Base-by-base conservation (phyloP, 176 grass and related monocot species). In the Oryza meyeriana region DNA sequence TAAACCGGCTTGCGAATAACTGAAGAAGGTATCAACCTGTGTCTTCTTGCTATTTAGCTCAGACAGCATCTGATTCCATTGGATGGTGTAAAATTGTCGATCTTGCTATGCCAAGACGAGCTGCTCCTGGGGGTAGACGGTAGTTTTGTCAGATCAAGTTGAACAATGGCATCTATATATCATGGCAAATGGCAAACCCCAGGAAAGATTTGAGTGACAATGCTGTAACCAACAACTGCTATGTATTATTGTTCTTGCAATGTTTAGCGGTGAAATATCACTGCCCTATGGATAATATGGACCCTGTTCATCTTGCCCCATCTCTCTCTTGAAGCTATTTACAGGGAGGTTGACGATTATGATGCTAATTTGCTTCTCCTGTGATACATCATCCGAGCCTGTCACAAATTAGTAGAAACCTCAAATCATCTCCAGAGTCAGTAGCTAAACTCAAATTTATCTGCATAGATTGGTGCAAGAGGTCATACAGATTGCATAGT, bases 1-100 rank as follows among this genome's bases (percentile, higher is more conserved):
- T 16, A 99, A 99, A 36, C 96, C 96, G 3, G 96, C 93, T 3
- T 99, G 96, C n/a, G 96, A 99, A 89, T 93, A 77, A 90, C 41
- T 5, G 7, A 14, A 13, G 20, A 28, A 48, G 66, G 71, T 12
- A 28, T 26, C 55, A 70, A 31, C 48, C 32, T 36, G 36, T 61
- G 17, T 17, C 26, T 24, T 78, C 61, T 65, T 25, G 62, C 61
- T 81, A 32, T 64, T 47, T 67, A 80, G 75, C 47, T 48, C 34
- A 68, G 62, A 47, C 30, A 27, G 9, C 34, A 71, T 59, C 67
- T 81, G 52, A 29, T 39, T 30, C 39, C 79, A 33, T 61, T 72
- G 29, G 57, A 36, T 76, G 41, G 24, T 79, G 83, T 92, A 76
- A 79, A 91, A 75, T 88, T 66, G 64, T 76, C 26, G 6, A 16